Base-by-base conservation (phyloP, 73 alveolate genomes). In the Paramecium tetraurelia region DNA sequence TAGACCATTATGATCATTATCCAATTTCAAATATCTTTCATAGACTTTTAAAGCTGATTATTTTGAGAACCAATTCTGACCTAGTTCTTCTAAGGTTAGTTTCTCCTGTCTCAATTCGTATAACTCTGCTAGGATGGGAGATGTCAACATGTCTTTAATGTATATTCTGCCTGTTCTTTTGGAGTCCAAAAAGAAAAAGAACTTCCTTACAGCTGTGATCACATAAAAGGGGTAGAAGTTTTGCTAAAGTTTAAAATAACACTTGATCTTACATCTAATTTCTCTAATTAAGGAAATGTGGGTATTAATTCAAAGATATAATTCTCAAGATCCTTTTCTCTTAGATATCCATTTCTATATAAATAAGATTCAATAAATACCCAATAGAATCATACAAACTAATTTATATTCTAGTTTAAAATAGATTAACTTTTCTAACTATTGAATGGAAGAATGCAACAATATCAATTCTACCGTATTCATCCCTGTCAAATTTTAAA, bases 371-470 rank as follows among this genome's bases (percentile, higher is more conserved):
- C 21, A 16, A 29, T 63, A 63, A 11, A 14, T 63, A 63, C 84
- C 99, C 98, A 21, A 95, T 92, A 12, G 97, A 89, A 93, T 97
- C 99, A 94, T 96, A 96, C 36, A 97, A 92, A 16, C 97, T 92
- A 59, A 97, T 96, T 89, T 95, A 89, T 18, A 92, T 95, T 93
- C 97, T 96, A 43, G 99, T 98, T 86, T 98, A 97, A 85, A 96
- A 97, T 18, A 96, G 69, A 84, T 97, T 97, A 27, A 96, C 99
- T 93, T 97, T 98, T 84, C 99, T 92, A 20, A 98, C 99, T 16
- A 98, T 98, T 85, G 97, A 98, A 93, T 98, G 99, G 94, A 98
- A 98, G 95, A 98, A 98, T 7, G 99, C 99, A 22, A 98, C 99
- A 43, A 98, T 97, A 92, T 98, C 99, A 18, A 98, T 98, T 83